These are phyloP conservation scores for Debaryomyces fabryi DNA, from an alignment of 1,139 yeast genomes.

Conservation along the genomic window DNA sequence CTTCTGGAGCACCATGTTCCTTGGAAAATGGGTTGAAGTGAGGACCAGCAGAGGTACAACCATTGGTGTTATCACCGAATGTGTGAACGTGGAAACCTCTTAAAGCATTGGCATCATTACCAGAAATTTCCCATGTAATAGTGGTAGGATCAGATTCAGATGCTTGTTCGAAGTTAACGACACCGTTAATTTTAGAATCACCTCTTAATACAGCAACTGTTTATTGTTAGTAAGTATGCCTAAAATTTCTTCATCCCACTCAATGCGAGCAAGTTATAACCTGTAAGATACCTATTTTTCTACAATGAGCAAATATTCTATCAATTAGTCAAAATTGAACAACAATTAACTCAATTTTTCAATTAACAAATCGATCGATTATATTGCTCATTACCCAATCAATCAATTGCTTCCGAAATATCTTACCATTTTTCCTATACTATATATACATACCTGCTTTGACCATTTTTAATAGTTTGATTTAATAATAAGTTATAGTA, in stretches of 20 bases:
- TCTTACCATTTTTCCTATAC: not conserved
- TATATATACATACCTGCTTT: conserved; percentile 36
- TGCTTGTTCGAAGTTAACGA: conserved; percentile 81
- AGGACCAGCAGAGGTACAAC: conserved; percentile 98
- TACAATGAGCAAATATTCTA: conserved; percentile 5
- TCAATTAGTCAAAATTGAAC: not conserved
- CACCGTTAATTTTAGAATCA: conserved; percentile 84
- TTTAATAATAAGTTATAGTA: conserved; percentile 4
- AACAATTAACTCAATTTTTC: conserved; percentile 2
- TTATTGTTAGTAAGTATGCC: conserved; percentile 6
- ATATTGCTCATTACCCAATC: conserved; percentile 6
- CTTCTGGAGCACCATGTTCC: conserved; percentile 94
- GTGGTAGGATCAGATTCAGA: conserved; percentile 81
- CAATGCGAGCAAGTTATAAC: not conserved
- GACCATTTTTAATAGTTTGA: conserved; percentile 27
- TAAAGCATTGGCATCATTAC: conserved; percentile 82
- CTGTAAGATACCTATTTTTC: not conserved
- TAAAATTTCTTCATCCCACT: not conserved
- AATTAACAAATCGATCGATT: conserved; percentile 2
- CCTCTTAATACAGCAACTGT: conserved; percentile 97
- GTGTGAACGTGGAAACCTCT: conserved; percentile 98
- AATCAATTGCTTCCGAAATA: conserved; percentile 1
- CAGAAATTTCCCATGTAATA: conserved; percentile 82
- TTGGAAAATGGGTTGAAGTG: conserved; percentile 94
- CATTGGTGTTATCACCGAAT: conserved; percentile 98